Percentiles rank a stretch among this genome's conserved stretches.
Conservation (phyloP, 345 rosid genomes). For the Eucalyptus urophylla region DNA sequence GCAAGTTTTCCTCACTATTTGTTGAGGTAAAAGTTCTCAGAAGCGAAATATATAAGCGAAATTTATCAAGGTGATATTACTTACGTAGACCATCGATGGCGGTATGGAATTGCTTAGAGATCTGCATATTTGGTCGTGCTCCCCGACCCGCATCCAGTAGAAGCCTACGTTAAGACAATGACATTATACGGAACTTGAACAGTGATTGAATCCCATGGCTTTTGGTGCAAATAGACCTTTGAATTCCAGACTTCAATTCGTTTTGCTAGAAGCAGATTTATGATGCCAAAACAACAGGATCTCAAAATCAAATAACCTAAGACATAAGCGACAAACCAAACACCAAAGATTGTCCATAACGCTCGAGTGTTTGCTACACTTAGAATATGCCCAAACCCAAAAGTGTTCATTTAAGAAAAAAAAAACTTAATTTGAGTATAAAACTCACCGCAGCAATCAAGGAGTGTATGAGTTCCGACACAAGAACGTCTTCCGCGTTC, state of each 20-base stretch:
- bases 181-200: neutral
- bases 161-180: neutral
- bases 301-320: accelerated
- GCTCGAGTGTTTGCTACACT: too few species aligned
- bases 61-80: neutral
- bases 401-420: too few species aligned
- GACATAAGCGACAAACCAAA: too few species aligned
- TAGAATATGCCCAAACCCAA: too few species aligned
- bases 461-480: too few species aligned
- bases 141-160: neutral
- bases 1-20: too few species aligned
- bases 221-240: neutral
- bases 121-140: neutral
- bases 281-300: neutral
- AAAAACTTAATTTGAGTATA: too few species aligned
- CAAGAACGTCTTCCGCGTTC: too few species aligned
- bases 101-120: neutral
- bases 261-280: neutral
- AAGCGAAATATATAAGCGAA: too few species aligned
- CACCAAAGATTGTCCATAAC: too few species aligned
- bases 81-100: neutral
- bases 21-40: too few species aligned
- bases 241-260: neutral
- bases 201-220: neutral
- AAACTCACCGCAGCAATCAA: too few species aligned